Evolutionary conservation across 768 basidiomycete genomes (phyloP).

Genomic region (Sutorius australiensis): DNA sequence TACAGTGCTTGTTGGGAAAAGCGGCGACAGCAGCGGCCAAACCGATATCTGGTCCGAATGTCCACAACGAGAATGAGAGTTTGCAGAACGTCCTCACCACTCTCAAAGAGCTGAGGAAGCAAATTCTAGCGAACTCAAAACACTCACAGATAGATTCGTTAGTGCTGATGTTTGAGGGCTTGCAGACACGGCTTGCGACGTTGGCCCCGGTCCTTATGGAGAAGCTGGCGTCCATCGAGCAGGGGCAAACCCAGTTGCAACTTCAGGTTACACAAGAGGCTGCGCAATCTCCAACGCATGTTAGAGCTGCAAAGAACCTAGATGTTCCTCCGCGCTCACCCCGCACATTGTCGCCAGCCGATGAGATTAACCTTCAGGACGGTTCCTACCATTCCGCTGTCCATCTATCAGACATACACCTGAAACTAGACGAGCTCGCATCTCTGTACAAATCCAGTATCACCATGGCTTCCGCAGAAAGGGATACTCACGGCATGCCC

Average conservation of each 20-base stretch:
- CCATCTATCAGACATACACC: conserved; percentile 30
- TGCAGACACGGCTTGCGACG: conserved; percentile 37
- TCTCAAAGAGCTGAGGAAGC: conserved; percentile 20
- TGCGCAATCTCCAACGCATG: neutral
- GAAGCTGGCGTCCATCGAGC: conserved; percentile 32
- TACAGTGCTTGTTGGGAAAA: conserved; percentile 16
- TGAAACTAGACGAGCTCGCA: conserved; percentile 38
- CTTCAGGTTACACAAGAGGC: conserved; percentile 11
- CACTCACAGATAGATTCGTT: conserved; percentile 20
- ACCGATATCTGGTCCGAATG: neutral
- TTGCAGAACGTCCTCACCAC: conserved; percentile 7
- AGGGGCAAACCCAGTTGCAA: conserved; percentile 18
- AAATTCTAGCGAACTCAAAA: conserved; percentile 6
- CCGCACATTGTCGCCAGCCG: neutral
- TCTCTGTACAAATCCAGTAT: conserved; percentile 15
- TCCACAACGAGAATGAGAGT: neutral
- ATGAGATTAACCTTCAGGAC: neutral
- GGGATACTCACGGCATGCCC: neutral
- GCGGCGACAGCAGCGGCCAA: conserved; percentile 1
- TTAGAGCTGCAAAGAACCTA: conserved; percentile 10
- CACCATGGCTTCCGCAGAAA: neutral
- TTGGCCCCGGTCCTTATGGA: conserved; percentile 36
- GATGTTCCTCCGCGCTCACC: conserved; percentile 11
- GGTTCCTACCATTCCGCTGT: conserved; percentile 1
- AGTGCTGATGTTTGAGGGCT: conserved; percentile 35